Evolutionary conservation across 495 filamentous ascomycete genomes (phyloP), one percentile per base, ranked within the genome.

Genomic region (Xylaria bambusicola): DNA sequence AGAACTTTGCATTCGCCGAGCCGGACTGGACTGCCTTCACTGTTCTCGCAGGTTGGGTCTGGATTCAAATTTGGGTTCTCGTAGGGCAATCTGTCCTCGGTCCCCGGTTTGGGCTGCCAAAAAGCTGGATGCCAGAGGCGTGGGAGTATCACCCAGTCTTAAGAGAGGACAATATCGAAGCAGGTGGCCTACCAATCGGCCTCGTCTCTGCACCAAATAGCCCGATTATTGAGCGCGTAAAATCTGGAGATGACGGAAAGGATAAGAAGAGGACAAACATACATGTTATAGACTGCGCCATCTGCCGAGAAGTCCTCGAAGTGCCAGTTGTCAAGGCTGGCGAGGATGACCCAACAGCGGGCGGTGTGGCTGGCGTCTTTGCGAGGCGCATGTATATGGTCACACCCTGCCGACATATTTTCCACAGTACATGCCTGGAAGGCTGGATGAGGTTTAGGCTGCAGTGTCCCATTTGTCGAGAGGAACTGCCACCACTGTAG

Each of bases 91-190:
- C 91, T 58, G 77, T 96, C 18, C 74, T 97, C n/a, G 94, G 93
- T 0, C 91, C 93, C 0, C 74, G 94, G 42, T 91, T 92, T 56
- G 77, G 82, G 26, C 65, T 84, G 2, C 80, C 79, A 0, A 79
- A 80, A 21, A 78, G 81, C 48, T 95, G 90, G 89, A 84, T 88
- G 46, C 89, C 89, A 2, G 79, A 80, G 48, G 94, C 91, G 4
- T 98, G 94, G 78, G 94, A 98, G 65, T 98, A 98, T 61, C 94
- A 98, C 69, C 92, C 92, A 0, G 80, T 95, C 3, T 75, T 98
- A 17, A 85, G 90, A n/a, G 90, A 96, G 71, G 90, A 92, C 44
- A 86, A 90, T 59, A 68, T 89, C 41, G 93, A 96, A 74, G 83
- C 81, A 3, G 87, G 88, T 46, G 86, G 84, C 12, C 69, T 97